Conservation (phyloP, 2,329 filamentous ascomycete species). For the Botrytis galanthina region DNA sequence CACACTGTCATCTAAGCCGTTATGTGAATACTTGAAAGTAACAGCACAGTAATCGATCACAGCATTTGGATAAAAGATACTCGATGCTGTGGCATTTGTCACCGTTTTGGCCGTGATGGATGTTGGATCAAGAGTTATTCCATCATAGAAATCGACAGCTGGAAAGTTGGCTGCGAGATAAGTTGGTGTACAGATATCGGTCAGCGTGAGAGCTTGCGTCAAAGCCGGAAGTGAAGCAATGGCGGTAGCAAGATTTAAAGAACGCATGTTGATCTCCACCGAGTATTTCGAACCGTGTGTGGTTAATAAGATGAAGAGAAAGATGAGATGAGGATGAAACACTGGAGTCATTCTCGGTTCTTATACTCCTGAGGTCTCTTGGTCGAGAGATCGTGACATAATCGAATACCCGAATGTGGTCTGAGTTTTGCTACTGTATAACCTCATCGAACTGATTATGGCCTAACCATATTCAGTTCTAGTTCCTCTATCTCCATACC, state of each 20-base stretch:
- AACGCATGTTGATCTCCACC: background rate
- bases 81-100: constrained; percentile 38
- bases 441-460: background rate
- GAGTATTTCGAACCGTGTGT: background rate
- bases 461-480: background rate
- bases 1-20: constrained; percentile 41
- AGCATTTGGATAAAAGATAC: constrained; percentile 36
- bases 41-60: constrained; percentile 47
- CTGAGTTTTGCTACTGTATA: background rate
- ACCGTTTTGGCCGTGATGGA: constrained; percentile 41
- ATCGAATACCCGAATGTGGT: background rate
- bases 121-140: constrained; percentile 34
- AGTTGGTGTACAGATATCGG: background rate
- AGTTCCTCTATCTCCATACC: background rate
- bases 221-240: background rate
- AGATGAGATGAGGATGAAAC: background rate
- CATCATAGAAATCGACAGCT: constrained; percentile 9
- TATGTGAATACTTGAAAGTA: constrained; percentile 47
- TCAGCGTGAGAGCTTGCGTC: background rate
- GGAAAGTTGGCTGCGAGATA: constrained; percentile 3
- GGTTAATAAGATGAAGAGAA: background rate
- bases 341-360: background rate
- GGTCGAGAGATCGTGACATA: background rate
- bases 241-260: background rate
- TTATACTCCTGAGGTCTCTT: background rate